Evolutionary conservation across 75 land plant genomes (phyloP).

Genomic region (Ceratopteris richardii): DNA sequence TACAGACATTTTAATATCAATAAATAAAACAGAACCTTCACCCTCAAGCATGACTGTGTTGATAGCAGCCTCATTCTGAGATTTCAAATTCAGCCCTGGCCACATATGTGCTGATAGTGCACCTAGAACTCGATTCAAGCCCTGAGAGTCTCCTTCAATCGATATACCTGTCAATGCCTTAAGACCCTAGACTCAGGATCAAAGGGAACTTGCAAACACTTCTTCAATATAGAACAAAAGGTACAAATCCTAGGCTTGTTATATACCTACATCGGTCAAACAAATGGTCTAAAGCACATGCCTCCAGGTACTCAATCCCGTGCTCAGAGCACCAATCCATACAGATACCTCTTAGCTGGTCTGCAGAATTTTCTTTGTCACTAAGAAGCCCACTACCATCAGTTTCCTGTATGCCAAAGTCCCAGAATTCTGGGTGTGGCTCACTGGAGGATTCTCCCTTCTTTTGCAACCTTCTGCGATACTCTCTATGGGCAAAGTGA

Average conservation of each 20-base stretch:
- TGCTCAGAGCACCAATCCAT: slow-evolving; percentile 74
- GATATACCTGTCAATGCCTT: slow-evolving; percentile 58
- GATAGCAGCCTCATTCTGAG: slow-evolving; percentile 38
- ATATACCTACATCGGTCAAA: slow-evolving; percentile 91
- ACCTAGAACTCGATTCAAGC: slow-evolving; percentile 66
- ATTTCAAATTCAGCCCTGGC: slow-evolving; percentile 90
- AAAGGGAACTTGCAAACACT: too few species aligned
- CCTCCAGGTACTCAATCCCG: slow-evolving; percentile 82
- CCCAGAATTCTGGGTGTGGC: slow-evolving; percentile 49
- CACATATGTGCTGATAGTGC: slow-evolving; percentile 97
- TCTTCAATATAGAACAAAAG: too few species aligned
- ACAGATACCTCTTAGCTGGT: slow-evolving; percentile 39
- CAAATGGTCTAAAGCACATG: slow-evolving; percentile 76
- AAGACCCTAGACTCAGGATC: too few species aligned
- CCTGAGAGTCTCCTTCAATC: slow-evolving; percentile 87
- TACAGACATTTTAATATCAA: too few species aligned
- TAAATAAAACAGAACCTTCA: slow-evolving; percentile 34
- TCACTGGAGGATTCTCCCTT: slow-evolving; percentile 52
- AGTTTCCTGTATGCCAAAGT: slow-evolving; percentile 60
- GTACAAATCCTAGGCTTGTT: too few species aligned
- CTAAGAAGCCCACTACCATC: slow-evolving; percentile 63
- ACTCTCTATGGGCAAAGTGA: slow-evolving; percentile 75
- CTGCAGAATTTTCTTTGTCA: slow-evolving; percentile 39
- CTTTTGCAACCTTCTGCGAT: slow-evolving; percentile 55
- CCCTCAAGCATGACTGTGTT: slow-evolving; percentile 23